Conservation (phyloP, 2,329 filamentous ascomycete species). For the Trichoderma sp. region DNA sequence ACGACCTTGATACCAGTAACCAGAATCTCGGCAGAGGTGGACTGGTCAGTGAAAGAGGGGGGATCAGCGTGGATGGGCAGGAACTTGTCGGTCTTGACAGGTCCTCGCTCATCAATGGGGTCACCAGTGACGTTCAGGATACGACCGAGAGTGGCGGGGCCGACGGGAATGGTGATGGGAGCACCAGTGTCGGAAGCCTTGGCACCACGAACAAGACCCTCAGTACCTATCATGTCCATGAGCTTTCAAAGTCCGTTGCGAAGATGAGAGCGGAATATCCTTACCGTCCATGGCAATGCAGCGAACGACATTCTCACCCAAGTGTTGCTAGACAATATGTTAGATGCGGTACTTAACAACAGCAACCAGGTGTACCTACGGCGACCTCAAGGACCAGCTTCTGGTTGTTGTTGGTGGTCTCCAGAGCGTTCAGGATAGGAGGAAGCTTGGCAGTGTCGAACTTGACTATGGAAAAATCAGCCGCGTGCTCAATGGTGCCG, state of each 20-base stretch:
- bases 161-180: constrained; percentile 96
- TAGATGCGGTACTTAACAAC: constrained; percentile 29
- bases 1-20: constrained; percentile 99
- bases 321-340: constrained; percentile 76
- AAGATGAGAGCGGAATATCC: constrained; percentile 32
- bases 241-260: neutral
- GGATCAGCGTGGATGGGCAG: constrained; percentile 92
- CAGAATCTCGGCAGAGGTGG: constrained; percentile 92
- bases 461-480: constrained; percentile 67
- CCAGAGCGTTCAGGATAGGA: constrained; percentile 94
- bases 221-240: constrained; percentile 68
- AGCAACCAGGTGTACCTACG: constrained; percentile 54
- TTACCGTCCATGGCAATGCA: constrained; percentile 99
- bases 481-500: neutral
- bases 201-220: constrained; percentile 95
- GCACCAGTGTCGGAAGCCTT: constrained; percentile 83
- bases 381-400: constrained; percentile 96
- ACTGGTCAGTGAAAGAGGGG: constrained; percentile 90
- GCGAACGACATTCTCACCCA: constrained; percentile 98
- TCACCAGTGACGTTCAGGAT: constrained; percentile 99
- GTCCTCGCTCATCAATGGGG: constrained; percentile 98
- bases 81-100: constrained; percentile 88
- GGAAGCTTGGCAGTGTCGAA: constrained; percentile 93
- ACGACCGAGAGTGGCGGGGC: constrained; percentile 88
- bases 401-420: constrained; percentile 85